phyloP scores from a whole-genome alignment of 148 eudicot species.

The Rhododendron molle region DNA sequence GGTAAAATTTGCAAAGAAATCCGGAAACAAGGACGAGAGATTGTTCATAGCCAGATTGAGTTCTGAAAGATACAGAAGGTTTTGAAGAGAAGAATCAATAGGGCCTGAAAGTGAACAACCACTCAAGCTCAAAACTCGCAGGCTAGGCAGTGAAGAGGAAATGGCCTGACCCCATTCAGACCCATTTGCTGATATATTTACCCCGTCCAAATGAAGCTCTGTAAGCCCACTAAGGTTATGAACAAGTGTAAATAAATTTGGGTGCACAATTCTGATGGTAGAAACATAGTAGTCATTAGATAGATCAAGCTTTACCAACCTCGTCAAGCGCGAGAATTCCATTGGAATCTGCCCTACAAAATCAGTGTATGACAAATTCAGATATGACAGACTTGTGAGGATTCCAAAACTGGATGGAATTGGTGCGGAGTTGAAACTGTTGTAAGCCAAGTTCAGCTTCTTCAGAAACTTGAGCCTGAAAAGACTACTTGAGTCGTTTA shows the following conservation, averaged over 20 bases:
- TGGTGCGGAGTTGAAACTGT: not conserved
- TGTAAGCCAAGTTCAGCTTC: slow-evolving; percentile 30
- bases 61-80: too few relatives aligned
- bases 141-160: slow-evolving; percentile 12
- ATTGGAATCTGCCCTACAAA: slow-evolving; percentile 33
- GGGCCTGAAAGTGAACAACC: not conserved
- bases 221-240: slow-evolving; percentile 3
- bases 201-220: slow-evolving; percentile 11
- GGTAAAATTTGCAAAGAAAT: too few relatives aligned
- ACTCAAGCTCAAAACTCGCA: slow-evolving; percentile 16
- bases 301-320: slow-evolving; percentile 23
- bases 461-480: slow-evolving; percentile 18
- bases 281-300: not conserved
- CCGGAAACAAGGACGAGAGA: too few relatives aligned
- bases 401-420: slow-evolving; percentile 17
- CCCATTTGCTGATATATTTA: slow-evolving; percentile 10
- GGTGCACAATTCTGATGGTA: not conserved
- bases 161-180: slow-evolving; percentile 7
- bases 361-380: slow-evolving; percentile 29
- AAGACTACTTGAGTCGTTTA: slow-evolving; percentile 11
- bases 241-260: not conserved
- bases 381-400: slow-evolving; percentile 6
- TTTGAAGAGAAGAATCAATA: too few relatives aligned
- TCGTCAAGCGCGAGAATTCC: slow-evolving; percentile 20
- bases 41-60: too few relatives aligned